These are phyloP conservation scores for Castanea mollissima DNA, from an alignment of 306 rosid genomes.

Conservation along the genomic window DNA sequence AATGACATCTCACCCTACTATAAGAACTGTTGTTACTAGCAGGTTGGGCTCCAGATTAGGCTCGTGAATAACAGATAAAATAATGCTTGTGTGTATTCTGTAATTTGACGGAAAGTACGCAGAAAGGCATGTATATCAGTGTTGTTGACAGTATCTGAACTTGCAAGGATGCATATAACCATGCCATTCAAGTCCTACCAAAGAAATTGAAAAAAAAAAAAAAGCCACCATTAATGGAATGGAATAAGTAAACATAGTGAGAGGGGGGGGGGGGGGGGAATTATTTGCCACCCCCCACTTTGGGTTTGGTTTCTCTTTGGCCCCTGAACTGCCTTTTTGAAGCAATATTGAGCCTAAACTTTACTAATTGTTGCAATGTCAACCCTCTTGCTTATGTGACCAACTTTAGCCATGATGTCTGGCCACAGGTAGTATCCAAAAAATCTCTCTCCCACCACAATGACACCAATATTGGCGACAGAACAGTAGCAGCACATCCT, in stretches of 20 bases:
- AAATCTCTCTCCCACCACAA: not conserved
- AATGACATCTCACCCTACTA: conserved; percentile 60
- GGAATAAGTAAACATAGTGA: not conserved
- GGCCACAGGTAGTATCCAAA: no score
- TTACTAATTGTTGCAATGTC: not conserved
- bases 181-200: conserved; percentile 62
- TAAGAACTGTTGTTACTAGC: conserved; percentile 68
- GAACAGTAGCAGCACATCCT: not conserved
- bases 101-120: conserved; percentile 62
- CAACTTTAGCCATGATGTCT: no score
- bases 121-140: conserved; percentile 46
- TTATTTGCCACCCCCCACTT: not conserved
- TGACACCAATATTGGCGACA: not conserved
- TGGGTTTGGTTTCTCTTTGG: not conserved
- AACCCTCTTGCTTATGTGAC: not conserved
- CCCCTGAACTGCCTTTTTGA: not conserved
- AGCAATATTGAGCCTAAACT: not conserved
- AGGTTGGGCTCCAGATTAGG: conserved; percentile 74
- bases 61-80: conserved; percentile 59
- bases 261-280: not conserved
- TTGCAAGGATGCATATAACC: conserved; percentile 67
- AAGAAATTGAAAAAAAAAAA: not conserved
- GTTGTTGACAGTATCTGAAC: conserved; percentile 48
- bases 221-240: conserved; percentile 9
- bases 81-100: conserved; percentile 55